Base-by-base conservation (phyloP, 2,329 filamentous ascomycete genomes). In the Fusarium nurragi region DNA sequence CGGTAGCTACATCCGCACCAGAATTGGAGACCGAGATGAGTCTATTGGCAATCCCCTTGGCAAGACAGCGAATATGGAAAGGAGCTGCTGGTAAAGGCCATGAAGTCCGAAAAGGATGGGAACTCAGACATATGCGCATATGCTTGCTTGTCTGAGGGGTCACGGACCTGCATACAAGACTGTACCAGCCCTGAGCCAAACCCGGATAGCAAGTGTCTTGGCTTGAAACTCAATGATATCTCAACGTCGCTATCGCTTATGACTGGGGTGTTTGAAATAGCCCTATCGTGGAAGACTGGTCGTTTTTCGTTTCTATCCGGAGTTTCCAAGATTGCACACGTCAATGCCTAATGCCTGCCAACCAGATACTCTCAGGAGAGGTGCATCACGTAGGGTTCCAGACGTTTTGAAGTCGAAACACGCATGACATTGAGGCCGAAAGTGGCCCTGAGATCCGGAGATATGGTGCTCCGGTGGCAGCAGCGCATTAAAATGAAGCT, bases 291-390 rank as follows among this genome's bases (percentile, higher is more conserved):
- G 16, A 34, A 34, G 55, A 62, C 21, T 41, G 45, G 36, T 40
- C 28, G 38, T 51, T 41, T 30, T 30, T 38, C 12, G 26, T 37
- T 52, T 40, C 40, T 45, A 39, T 53, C 67, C 68, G 68, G 68
- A 48, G 41, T 54, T 47, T 50, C 69, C 64, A 68, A 71, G 54
- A 71, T 71, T 71, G 67, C 67, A 49, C 54, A 43, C 41, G 45
- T 64, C 65, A 71, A 71, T 71, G 66, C 68, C 63, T 54, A 64
- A 71, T 68, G 64, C 63, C 52, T 51, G 46, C 60, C 40, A 37
- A 47, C 54, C 50, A 54, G 49, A 23, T 43, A 49, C 46, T 55
- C 56, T 67, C 51, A 21, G 52, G 54, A 43, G 60, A 46, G 28
- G 41, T 55, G 54, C 49, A 62, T 51, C 67, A 51, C 54, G 56